Evolutionary conservation across 2,329 filamentous ascomycete species (phyloP).

Genomic region (Trichothecium sympodiale): DNA sequence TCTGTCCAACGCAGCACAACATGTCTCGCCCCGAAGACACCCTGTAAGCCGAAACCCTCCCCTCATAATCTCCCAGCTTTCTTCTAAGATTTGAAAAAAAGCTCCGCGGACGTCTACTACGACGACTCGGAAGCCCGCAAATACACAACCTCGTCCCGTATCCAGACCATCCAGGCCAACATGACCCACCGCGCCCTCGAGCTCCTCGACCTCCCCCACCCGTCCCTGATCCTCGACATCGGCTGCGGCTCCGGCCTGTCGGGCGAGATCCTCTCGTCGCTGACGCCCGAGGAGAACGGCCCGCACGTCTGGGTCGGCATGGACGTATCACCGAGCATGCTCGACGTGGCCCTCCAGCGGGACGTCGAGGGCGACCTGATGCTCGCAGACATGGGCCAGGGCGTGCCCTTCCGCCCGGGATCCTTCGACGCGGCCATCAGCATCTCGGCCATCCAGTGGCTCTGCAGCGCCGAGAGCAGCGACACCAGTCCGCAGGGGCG

Average conservation of each 20-base stretch:
- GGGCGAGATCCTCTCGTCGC: slow-evolving; percentile 80
- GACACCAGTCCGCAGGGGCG: slow-evolving; percentile 73
- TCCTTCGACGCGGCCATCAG: slow-evolving; percentile 91
- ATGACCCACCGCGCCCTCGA: slow-evolving; percentile 93
- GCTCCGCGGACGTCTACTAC: slow-evolving; percentile 94
- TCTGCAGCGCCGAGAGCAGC: slow-evolving; percentile 88
- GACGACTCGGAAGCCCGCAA: slow-evolving; percentile 91
- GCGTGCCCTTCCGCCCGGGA: slow-evolving; percentile 84
- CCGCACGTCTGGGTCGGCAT: slow-evolving; percentile 96
- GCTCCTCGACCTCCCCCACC: slow-evolving; percentile 67
- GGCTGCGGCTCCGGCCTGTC: slow-evolving; percentile 92
- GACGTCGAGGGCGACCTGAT: slow-evolving; percentile 92
- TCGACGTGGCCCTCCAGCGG: slow-evolving; percentile 84
- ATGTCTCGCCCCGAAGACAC: slow-evolving; percentile 98
- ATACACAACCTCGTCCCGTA: slow-evolving; percentile 93
- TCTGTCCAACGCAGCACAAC: no score
- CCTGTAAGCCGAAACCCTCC: slow-evolving; percentile 46
- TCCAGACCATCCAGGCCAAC: slow-evolving; percentile 85
- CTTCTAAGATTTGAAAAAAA: no score
- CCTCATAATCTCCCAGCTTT: slow-evolving; percentile 6
- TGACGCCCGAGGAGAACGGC: slow-evolving; percentile 58
- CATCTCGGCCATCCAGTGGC: slow-evolving; percentile 95
- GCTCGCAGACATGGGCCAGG: slow-evolving; percentile 89
- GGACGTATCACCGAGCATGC: slow-evolving; percentile 91
- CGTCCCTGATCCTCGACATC: slow-evolving; percentile 89